Percentiles rank a stretch among this genome's conserved stretches.
Conservation (phyloP, 208 protist species). For the Crithidia mellificae region DNA sequence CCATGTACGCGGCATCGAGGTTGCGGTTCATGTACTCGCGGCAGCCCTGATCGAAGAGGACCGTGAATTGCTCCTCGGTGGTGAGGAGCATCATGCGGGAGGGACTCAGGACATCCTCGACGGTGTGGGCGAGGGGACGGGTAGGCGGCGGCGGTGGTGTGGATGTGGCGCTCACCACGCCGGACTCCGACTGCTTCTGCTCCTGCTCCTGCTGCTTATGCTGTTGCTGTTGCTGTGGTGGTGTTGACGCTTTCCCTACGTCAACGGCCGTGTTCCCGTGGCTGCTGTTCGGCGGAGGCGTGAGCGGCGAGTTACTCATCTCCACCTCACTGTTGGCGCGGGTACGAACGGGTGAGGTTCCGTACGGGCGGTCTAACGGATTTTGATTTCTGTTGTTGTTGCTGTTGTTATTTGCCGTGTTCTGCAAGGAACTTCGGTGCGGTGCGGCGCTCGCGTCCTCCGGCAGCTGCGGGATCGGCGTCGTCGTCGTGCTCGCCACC, state of each 20-base stretch:
- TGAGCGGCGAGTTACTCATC: background rate
- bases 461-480: background rate
- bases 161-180: too few species aligned
- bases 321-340: constrained; percentile 1
- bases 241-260: background rate
- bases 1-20: constrained; percentile 86
- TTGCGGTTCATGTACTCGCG: constrained; percentile 68
- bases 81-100: constrained; percentile 33
- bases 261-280: too few species aligned
- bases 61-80: constrained; percentile 69
- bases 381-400: too few species aligned
- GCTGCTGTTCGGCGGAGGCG: too few species aligned
- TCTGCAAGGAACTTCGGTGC: too few species aligned
- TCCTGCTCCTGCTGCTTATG: background rate
- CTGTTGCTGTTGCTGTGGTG: background rate
- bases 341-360: background rate
- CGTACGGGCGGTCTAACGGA: too few species aligned
- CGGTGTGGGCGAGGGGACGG: constrained; percentile 20
- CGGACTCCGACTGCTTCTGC: background rate
- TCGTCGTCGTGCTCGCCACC: background rate
- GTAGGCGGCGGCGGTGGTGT: background rate
- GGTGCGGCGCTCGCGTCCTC: too few species aligned
- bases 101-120: constrained; percentile 33
- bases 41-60: constrained; percentile 86
- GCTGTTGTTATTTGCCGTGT: too few species aligned